A percentile compares a stretch with the other conserved stretches of the same genome.
phyloP scores from a whole-genome alignment of 768 basidiomycete species.

The Russula emetica region DNA sequence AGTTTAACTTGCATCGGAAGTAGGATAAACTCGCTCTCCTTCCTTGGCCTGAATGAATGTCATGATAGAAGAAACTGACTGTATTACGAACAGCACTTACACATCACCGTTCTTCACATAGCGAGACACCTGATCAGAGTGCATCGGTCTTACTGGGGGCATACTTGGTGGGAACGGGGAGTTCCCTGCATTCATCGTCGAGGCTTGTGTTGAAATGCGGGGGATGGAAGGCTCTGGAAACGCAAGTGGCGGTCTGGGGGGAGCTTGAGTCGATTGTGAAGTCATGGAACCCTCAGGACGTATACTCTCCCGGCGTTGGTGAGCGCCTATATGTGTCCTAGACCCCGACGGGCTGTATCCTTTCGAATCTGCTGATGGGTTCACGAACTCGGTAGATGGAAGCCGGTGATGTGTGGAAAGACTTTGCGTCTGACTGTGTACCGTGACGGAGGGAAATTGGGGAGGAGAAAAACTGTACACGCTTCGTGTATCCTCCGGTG shows the following conservation, averaged over 20 bases:
- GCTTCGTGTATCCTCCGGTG: background rate
- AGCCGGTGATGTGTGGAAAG: background rate
- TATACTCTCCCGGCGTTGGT: background rate
- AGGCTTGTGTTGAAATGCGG: background rate
- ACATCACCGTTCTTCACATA: conserved; percentile 15
- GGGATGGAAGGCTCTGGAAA: background rate
- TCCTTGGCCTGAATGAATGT: background rate
- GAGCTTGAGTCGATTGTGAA: background rate
- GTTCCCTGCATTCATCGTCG: background rate
- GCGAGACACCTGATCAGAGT: conserved; percentile 16
- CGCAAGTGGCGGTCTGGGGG: background rate
- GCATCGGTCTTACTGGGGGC: background rate
- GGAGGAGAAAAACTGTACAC: background rate
- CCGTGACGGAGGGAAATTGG: background rate
- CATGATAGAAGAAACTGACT: background rate
- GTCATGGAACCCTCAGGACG: background rate
- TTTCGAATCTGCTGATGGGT: background rate
- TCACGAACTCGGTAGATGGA: background rate
- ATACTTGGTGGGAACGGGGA: background rate
- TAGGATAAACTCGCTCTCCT: background rate
- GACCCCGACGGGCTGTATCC: background rate
- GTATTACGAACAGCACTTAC: background rate
- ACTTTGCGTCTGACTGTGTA: background rate
- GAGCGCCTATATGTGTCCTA: background rate
- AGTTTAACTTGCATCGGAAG: background rate